phyloP scores from a whole-genome alignment of 108 stramenopile genomes.

The Skeletonema costatum region DNA sequence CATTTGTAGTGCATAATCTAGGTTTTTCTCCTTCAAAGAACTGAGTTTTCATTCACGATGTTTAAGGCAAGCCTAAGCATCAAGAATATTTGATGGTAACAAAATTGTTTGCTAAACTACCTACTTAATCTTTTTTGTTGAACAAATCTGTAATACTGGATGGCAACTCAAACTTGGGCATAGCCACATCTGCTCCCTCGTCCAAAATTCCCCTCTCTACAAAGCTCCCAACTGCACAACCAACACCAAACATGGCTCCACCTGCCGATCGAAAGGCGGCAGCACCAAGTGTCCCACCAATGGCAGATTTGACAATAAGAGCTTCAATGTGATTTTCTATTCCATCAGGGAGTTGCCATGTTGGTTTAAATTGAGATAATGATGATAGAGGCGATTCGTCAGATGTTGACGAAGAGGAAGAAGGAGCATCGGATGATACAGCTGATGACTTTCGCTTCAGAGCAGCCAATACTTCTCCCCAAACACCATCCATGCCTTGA shows the following conservation, averaged over 20 bases:
- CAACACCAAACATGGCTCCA: conserved; percentile 42
- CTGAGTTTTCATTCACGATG: too few relatives aligned
- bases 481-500: conserved; percentile 90
- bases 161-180: conserved; percentile 36
- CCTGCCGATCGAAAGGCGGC: conserved; percentile 34
- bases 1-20: background rate
- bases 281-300: conserved; percentile 40
- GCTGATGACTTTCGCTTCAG: conserved; percentile 42
- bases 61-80: too few relatives aligned
- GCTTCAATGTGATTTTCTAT: conserved; percentile 53
- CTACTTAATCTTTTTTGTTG: background rate
- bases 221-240: conserved; percentile 48
- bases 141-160: background rate
- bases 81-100: background rate
- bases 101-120: background rate
- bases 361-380: conserved; percentile 32
- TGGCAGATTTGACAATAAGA: conserved; percentile 33
- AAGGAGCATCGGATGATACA: background rate
- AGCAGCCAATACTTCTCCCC: conserved; percentile 75
- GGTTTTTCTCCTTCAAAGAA: too few relatives aligned
- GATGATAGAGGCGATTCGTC: conserved; percentile 12
- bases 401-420: conserved; percentile 15
- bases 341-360: conserved; percentile 44
- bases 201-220: conserved; percentile 33
- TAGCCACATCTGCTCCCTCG: conserved; percentile 33